Evolutionary conservation across 495 filamentous ascomycete species (phyloP).

Genomic region (Penicillium ucsense): DNA sequence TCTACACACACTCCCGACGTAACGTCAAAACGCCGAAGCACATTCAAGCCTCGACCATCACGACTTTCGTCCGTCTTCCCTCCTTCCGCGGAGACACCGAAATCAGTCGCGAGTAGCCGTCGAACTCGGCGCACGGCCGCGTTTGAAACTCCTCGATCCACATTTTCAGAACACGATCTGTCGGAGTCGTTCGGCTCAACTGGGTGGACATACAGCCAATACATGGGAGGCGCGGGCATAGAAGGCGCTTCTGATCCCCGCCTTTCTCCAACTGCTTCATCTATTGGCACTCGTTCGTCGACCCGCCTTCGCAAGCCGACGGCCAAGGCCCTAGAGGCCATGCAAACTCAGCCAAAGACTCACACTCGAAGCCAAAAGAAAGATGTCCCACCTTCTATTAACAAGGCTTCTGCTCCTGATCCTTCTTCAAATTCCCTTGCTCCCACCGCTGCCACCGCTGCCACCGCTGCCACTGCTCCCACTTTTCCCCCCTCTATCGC

Average conservation of each 20-base stretch:
- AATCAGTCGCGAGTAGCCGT: constrained; percentile 8
- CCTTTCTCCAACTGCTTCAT: constrained; percentile 20
- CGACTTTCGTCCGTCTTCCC: constrained; percentile 18
- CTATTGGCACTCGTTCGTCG: constrained; percentile 23
- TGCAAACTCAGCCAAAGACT: constrained; percentile 18
- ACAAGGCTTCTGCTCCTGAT: constrained; percentile 1
- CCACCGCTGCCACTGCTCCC: neutral
- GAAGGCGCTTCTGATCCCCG: constrained; percentile 18
- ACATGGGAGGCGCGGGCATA: constrained; percentile 15
- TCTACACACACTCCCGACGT: constrained; percentile 2
- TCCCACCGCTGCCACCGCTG: neutral
- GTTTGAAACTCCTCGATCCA: constrained; percentile 6
- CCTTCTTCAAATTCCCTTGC: neutral
- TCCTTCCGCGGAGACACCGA: constrained; percentile 10
- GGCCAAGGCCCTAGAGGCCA: constrained; percentile 28
- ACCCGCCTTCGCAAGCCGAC: constrained; percentile 31
- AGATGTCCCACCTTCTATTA: neutral
- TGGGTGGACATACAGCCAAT: constrained; percentile 10
- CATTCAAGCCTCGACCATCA: constrained; percentile 15
- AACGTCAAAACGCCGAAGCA: constrained; percentile 8
- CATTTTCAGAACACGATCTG: constrained; percentile 7
- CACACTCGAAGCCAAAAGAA: constrained; percentile 10
- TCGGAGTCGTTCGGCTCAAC: constrained; percentile 5
- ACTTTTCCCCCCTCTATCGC: neutral
- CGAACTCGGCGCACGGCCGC: constrained; percentile 8